These are phyloP conservation scores for Coemansia sp. DNA, from an alignment of 192 early-diverging fungal species.

Conservation along the genomic window DNA sequence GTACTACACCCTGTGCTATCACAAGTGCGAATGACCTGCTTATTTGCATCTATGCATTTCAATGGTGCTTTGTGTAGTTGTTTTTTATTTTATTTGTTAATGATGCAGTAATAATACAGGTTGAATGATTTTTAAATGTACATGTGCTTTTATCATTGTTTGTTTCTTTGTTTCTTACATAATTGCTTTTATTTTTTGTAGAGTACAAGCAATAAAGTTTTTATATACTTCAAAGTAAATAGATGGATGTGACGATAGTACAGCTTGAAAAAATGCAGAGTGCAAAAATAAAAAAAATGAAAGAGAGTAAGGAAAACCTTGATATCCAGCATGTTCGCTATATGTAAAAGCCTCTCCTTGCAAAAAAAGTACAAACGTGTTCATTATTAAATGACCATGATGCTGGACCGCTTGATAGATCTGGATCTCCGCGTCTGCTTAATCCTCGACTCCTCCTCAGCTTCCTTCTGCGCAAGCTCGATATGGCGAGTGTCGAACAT, in stretches of 20 bases:
- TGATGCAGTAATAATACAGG: background rate
- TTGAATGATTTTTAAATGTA: background rate
- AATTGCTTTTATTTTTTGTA: no score
- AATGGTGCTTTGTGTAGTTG: background rate
- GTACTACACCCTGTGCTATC: no score
- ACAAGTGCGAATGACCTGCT: no score
- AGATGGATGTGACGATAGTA: background rate
- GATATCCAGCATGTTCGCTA: no score
- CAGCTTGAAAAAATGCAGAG: conserved; percentile 11
- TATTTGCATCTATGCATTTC: no score
- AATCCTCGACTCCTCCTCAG: conserved; percentile 24
- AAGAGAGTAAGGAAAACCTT: no score
- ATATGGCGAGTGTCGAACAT: conserved; percentile 47
- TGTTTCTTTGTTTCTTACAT: background rate
- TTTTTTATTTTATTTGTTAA: background rate
- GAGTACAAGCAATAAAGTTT: no score
- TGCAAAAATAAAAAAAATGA: conserved; percentile 5
- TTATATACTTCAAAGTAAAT: background rate
- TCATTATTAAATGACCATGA: conserved; percentile 4
- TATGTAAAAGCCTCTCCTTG: no score
- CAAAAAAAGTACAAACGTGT: background rate
- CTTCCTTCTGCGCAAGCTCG: conserved; percentile 36
- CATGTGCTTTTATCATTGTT: background rate
- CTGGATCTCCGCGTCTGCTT: conserved; percentile 38
- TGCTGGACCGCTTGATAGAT: conserved; percentile 35